Conservation (phyloP, 2,329 filamentous ascomycete genomes). For the Thielaviopsis populi region DNA sequence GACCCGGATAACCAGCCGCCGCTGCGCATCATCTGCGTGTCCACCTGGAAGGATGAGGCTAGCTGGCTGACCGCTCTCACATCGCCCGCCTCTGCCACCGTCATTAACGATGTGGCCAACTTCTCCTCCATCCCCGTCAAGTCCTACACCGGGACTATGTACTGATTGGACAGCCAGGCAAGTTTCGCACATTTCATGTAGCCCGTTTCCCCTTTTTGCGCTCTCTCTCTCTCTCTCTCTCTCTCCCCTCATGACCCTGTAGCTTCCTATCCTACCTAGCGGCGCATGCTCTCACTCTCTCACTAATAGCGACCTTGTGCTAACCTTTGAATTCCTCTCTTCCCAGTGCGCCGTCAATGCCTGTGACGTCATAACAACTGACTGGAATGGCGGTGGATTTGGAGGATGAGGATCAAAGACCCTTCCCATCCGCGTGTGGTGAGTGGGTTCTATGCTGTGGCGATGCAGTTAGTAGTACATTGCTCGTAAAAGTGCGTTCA, state of each 20-base stretch:
- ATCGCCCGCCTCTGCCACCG: conserved; percentile 10
- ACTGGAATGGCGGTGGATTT: not conserved
- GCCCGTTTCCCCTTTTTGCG: too few species aligned
- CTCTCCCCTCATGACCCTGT: not conserved
- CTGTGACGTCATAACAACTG: not conserved
- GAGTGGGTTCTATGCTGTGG: not conserved
- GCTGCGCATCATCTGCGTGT: conserved; percentile 21
- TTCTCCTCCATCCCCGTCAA: conserved; percentile 21
- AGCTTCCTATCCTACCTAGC: not conserved
- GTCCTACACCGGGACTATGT: conserved; percentile 6
- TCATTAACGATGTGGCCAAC: conserved; percentile 25
- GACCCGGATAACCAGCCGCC: conserved; percentile 18
- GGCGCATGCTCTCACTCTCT: too few species aligned
- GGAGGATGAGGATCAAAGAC: not conserved
- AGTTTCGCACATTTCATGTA: not conserved
- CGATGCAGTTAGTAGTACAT: not conserved
- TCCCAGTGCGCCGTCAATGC: too few species aligned
- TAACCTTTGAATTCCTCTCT: too few species aligned
- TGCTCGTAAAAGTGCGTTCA: not conserved
- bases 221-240: not conserved
- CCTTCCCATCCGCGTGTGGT: too few species aligned
- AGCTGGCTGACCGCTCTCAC: conserved; percentile 19
- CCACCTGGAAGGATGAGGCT: conserved; percentile 23
- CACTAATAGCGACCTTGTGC: too few species aligned
- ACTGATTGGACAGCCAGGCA: not conserved